Evolutionary conservation across 352 stramenopile species (phyloP).

Genomic region (Phytophthora vignae): DNA sequence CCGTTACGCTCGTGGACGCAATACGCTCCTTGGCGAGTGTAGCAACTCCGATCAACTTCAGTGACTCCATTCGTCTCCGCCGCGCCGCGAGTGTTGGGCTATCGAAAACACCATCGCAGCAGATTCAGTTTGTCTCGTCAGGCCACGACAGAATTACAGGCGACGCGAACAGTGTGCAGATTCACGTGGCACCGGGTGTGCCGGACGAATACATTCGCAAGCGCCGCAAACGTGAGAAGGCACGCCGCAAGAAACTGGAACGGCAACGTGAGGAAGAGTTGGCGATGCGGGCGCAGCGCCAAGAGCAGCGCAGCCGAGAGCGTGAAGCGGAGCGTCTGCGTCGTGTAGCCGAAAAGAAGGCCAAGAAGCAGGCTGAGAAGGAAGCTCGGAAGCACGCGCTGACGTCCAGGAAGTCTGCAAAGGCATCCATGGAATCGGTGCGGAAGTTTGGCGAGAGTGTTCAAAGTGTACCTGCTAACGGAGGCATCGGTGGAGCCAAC

Average conservation of each 20-base stretch:
- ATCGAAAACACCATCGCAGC: conserved; percentile 64
- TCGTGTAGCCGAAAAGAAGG: conserved; percentile 86
- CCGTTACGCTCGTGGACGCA: conserved; percentile 83
- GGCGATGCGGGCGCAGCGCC: conserved; percentile 70
- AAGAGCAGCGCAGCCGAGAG: conserved; percentile 68
- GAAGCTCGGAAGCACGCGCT: conserved; percentile 64
- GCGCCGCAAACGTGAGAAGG: conserved; percentile 85
- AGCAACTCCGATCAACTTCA: conserved; percentile 80
- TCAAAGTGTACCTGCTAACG: conserved; percentile 46
- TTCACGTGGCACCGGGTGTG: conserved; percentile 71
- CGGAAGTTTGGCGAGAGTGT: conserved; percentile 83
- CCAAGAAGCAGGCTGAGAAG: conserved; percentile 86
- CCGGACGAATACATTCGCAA: conserved; percentile 89
- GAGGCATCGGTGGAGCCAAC: conserved; percentile 72
- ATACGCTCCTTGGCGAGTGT: conserved; percentile 60
- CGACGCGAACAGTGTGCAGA: conserved; percentile 50
- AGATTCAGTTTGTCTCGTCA: conserved; percentile 72
- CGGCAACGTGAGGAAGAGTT: conserved; percentile 79
- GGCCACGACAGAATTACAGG: conserved; percentile 53
- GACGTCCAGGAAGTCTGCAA: conserved; percentile 50
- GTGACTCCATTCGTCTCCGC: conserved; percentile 64
- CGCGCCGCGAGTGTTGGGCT: conserved; percentile 54
- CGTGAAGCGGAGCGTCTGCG: conserved; percentile 79
- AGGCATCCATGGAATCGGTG: conserved; percentile 61
- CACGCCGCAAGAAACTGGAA: conserved; percentile 77